Evolutionary conservation across 2,329 filamentous ascomycete genomes (phyloP).

Genomic region (Lecanicillium sp.): DNA sequence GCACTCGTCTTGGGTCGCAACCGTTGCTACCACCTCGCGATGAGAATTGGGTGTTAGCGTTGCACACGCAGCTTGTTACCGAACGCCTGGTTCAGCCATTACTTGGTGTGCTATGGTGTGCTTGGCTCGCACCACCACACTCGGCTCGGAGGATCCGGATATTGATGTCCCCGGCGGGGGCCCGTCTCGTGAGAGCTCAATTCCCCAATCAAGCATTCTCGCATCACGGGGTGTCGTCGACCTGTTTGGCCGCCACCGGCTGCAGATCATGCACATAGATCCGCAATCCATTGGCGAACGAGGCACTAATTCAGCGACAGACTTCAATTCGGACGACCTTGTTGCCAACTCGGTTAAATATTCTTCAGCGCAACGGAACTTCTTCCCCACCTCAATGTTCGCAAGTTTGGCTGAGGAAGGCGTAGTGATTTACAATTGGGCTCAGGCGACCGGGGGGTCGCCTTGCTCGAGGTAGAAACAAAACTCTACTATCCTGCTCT

Average conservation of each 20-base stretch:
- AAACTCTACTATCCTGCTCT: neutral
- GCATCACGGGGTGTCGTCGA: neutral
- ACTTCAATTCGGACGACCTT: neutral
- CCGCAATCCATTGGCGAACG: neutral
- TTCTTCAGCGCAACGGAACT: neutral
- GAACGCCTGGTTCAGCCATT: slow-evolving; percentile 5
- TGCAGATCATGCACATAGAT: neutral
- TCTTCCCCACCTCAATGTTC: neutral
- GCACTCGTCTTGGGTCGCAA: neutral
- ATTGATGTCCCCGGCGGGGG: neutral
- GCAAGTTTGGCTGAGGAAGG: neutral
- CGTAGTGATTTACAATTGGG: neutral
- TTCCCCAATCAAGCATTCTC: neutral
- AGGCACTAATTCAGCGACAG: neutral
- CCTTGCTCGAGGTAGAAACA: neutral
- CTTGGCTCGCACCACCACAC: neutral
- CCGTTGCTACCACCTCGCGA: neutral
- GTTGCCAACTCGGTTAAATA: neutral
- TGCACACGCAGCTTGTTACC: neutral
- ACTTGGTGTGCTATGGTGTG: no score
- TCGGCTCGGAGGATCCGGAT: neutral
- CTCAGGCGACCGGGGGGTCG: neutral
- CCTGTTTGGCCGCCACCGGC: neutral
- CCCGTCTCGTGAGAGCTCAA: neutral
- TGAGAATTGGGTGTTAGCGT: neutral